Percentiles rank a stretch among this genome's conserved stretches.
These are phyloP conservation scores for Amanita subjunquillea DNA, from an alignment of 768 basidiomycete genomes.

Conservation along the genomic window DNA sequence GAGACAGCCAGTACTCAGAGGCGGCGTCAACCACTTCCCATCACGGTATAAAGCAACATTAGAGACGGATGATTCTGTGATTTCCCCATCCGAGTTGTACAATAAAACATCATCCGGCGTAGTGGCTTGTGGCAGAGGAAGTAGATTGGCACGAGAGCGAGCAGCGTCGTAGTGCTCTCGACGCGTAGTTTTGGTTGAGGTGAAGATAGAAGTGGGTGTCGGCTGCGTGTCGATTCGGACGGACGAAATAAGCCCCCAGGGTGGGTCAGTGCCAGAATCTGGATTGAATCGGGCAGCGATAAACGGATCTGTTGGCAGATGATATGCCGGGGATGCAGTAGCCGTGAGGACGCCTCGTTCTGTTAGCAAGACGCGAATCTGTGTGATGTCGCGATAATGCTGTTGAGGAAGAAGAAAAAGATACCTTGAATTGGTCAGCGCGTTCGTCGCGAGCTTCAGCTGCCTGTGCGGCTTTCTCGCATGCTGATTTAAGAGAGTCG, in stretches of 20 bases:
- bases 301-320: conserved; percentile 12
- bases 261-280: conserved; percentile 6
- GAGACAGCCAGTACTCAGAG: conserved; percentile 54
- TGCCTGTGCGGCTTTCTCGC: conserved; percentile 31
- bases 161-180: conserved; percentile 53
- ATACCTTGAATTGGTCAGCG: neutral
- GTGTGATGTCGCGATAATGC: conserved; percentile 11
- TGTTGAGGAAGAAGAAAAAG: neutral
- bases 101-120: conserved; percentile 50
- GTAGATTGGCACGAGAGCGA: conserved; percentile 42
- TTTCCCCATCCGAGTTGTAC: conserved; percentile 34
- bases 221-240: conserved; percentile 46
- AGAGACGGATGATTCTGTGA: conserved; percentile 62
- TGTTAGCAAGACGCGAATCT: conserved; percentile 11
- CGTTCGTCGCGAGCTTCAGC: conserved; percentile 8
- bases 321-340: conserved; percentile 4
- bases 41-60: conserved; percentile 61
- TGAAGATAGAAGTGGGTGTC: conserved; percentile 47
- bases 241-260: conserved; percentile 23
- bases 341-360: conserved; percentile 11
- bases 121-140: conserved; percentile 18
- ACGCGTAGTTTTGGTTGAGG: conserved; percentile 61
- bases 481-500: conserved; percentile 28
- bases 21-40: conserved; percentile 57
- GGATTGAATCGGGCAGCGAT: neutral